A percentile compares a stretch with the other conserved stretches of the same genome.
These are phyloP conservation scores for Pleurotus citrinopileatus DNA, from an alignment of 768 basidiomycete species.

Conservation along the genomic window DNA sequence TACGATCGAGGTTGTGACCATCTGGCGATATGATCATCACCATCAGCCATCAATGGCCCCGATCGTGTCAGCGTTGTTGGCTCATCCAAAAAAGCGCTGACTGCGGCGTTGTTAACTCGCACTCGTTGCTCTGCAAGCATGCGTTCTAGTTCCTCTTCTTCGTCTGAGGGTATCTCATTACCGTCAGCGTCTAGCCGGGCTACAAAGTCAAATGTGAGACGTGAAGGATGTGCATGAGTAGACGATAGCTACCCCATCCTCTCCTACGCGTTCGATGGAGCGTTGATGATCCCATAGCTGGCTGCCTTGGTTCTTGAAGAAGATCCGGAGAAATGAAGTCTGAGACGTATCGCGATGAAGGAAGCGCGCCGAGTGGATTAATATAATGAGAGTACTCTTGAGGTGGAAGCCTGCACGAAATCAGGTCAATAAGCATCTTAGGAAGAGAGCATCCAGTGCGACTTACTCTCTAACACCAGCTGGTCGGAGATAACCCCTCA, in stretches of 20 bases:
- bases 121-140: conserved; percentile 46
- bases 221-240: conserved; percentile 9
- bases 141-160: conserved; percentile 60
- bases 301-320: not conserved
- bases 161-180: conserved; percentile 59
- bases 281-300: not conserved
- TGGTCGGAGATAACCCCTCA: no score
- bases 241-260: conserved; percentile 39
- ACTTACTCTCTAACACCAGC: not conserved
- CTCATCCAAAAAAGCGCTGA: not conserved
- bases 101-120: conserved; percentile 20
- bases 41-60: not conserved
- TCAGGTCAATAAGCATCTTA: not conserved
- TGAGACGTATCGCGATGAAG: not conserved
- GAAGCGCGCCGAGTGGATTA: not conserved
- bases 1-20: not conserved
- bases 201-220: conserved; percentile 13
- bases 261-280: conserved; percentile 28
- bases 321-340: not conserved
- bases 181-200: conserved; percentile 57
- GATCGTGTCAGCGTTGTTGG: not conserved
- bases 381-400: not conserved
- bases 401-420: not conserved
- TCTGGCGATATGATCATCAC: not conserved
- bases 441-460: not conserved